Evolutionary conservation across 73 alveolate genomes (phyloP), one percentile per base, ranked within the genome.

Genomic region (Tetrahymena borealis): DNA sequence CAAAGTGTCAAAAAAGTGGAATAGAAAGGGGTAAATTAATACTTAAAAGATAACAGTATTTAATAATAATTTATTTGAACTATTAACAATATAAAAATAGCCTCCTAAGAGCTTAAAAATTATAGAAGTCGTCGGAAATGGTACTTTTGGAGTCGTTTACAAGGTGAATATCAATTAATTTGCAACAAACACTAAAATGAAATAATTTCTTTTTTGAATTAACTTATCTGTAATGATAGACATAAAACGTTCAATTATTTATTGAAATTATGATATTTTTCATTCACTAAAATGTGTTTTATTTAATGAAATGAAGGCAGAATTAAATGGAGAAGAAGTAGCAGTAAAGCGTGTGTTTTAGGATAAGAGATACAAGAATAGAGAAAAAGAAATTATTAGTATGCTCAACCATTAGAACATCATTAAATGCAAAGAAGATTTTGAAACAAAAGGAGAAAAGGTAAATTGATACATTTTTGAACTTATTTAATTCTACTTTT

Each of bases 101-200:
- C 91, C 91, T 39, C 91, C 91, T 38, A 37, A 79, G 32, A 40
- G 24, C 24, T 95, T 91, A 85, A 94, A 90, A 79, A 91, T 92
- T 12, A 94, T 91, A 35, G 90, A 96, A 40, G 96, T 97, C 37
- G 96, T 96, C 78, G 99, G 99, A n/a, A 95, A 97, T 38, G 99
- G 99, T 39, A 95, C 99, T 31, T 97, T 96, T 92, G 99, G 99
- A 38, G 95, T 97, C 32, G 99, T 98, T 40, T 98, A 96, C 60
- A 60, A 79, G 91, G 98, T 92, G 90, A 39, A 60, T 5, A 42
- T 24, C 2, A 18, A 60, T 60, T 60, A 9, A 20, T 60, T 60
- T n/a, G 38, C 31, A 20, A n/a, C n/a, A n/a, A n/a, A n/a, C n/a
- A n/a, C n/a, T n/a, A n/a, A n/a, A n/a, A n/a, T n/a, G n/a, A n/a